A percentile compares a stretch with the other conserved stretches of the same genome.
Evolutionary conservation across 2,329 filamentous ascomycete species (phyloP).

Genomic region (Coniochaeta sp.): DNA sequence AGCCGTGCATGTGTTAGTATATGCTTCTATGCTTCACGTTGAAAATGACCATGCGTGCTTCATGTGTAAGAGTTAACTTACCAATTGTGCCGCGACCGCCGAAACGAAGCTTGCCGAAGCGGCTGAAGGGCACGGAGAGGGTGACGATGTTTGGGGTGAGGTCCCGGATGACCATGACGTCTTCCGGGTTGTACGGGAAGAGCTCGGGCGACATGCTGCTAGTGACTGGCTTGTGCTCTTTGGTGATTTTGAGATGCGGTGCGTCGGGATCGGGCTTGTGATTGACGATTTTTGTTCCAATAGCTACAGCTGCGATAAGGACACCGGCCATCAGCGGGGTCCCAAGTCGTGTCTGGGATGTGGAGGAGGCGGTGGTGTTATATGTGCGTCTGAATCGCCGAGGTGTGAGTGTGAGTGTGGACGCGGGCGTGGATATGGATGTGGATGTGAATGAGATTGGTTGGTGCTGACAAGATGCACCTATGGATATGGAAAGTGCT

Average conservation of each 20-base stretch:
- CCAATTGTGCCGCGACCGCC: conserved; percentile 83
- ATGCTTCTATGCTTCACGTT: no score
- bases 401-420: not conserved
- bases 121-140: conserved; percentile 74
- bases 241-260: not conserved
- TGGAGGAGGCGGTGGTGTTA: not conserved
- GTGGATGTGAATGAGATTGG: not conserved
- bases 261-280: not conserved
- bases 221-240: not conserved
- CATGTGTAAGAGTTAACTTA: conserved; percentile 31
- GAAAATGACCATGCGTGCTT: no score
- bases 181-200: conserved; percentile 62
- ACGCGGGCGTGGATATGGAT: not conserved
- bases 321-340: not conserved
- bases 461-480: not conserved
- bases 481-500: not conserved
- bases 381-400: not conserved
- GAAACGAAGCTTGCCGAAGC: conserved; percentile 72
- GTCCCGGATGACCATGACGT: conserved; percentile 85
- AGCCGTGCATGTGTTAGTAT: conserved; percentile 25
- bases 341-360: not conserved
- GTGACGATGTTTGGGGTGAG: conserved; percentile 73
- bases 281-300: not conserved
- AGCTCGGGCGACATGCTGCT: conserved; percentile 52
- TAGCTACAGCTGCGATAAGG: not conserved